Conservation (phyloP, 192 early-diverging fungal species). For the Coemansia nantahalensis region DNA sequence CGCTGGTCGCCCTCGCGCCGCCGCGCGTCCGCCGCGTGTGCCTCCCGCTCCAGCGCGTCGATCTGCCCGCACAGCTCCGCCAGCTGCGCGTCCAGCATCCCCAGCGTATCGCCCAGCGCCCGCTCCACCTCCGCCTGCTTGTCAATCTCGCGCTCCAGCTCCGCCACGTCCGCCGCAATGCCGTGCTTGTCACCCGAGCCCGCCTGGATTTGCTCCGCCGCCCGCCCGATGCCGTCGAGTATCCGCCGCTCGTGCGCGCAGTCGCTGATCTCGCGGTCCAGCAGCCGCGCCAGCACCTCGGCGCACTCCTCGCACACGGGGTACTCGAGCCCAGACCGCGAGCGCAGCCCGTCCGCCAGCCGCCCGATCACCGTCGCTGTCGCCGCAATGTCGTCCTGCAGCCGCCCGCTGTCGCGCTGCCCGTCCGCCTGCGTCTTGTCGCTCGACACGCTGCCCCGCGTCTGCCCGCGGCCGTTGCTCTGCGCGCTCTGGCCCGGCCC, state of each 20-base stretch:
- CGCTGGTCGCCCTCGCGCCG: conserved; percentile 59
- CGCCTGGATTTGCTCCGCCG: conserved; percentile 49
- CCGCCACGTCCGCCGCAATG: conserved; percentile 50
- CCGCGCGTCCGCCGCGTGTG: conserved; percentile 44
- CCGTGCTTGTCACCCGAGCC: conserved; percentile 6
- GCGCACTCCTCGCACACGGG: conserved; percentile 93
- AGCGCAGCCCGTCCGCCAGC: conserved; percentile 76
- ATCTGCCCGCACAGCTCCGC: conserved; percentile 43
- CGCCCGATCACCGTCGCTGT: conserved; percentile 51
- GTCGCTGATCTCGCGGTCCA: conserved; percentile 71
- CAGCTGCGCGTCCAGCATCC: conserved; percentile 48
- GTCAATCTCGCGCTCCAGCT: conserved; percentile 56
- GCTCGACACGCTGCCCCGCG: background rate
- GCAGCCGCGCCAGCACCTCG: conserved; percentile 65
- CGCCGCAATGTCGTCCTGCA: conserved; percentile 27
- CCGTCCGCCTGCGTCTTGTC: background rate
- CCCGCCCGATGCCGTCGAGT: conserved; percentile 68
- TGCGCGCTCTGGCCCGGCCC: too few relatives aligned
- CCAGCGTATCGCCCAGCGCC: conserved; percentile 43
- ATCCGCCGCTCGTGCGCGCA: conserved; percentile 70
- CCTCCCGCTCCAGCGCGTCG: conserved; percentile 50
- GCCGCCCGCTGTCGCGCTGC: background rate
- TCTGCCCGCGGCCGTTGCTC: background rate
- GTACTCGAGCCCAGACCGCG: conserved; percentile 71
- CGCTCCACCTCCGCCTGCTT: conserved; percentile 50